phyloP scores from a whole-genome alignment of 129 eudicot genomes.

The Logfia minima region DNA sequence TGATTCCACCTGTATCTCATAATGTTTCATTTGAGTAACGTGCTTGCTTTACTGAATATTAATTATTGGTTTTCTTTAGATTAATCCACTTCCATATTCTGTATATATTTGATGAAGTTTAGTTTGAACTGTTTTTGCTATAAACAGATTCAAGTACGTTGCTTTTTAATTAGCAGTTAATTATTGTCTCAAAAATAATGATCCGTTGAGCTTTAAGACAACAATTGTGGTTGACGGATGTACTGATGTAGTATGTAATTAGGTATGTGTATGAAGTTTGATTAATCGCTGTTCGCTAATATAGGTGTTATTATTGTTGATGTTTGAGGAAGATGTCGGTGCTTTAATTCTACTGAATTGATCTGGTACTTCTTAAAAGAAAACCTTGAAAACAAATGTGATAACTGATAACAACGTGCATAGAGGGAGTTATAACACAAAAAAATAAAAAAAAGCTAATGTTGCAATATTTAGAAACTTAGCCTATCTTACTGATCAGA shows the following conservation, averaged over 20 bases:
- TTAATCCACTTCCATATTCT: background rate
- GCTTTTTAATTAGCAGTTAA: background rate
- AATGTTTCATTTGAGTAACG: background rate
- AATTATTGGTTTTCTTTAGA: no score
- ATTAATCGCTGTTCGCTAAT: background rate
- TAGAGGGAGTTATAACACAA: background rate
- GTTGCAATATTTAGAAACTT: no score
- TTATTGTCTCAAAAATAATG: background rate
- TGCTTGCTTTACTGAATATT: background rate
- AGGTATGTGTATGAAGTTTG: background rate
- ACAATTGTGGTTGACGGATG: background rate
- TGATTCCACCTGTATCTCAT: conserved; percentile 1
- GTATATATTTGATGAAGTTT: background rate
- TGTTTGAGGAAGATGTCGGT: background rate
- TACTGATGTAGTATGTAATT: background rate
- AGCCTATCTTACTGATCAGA: background rate
- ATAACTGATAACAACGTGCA: no score
- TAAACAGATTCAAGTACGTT: background rate
- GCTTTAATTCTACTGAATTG: background rate
- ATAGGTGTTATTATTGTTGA: background rate
- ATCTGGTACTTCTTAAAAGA: no score
- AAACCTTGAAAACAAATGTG: background rate
- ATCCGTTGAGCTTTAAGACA: background rate
- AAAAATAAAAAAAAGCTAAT: background rate
- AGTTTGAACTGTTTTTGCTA: background rate